Evolutionary conservation across 805 yeast species (phyloP).

Genomic region (Candida methanosorbosa): DNA sequence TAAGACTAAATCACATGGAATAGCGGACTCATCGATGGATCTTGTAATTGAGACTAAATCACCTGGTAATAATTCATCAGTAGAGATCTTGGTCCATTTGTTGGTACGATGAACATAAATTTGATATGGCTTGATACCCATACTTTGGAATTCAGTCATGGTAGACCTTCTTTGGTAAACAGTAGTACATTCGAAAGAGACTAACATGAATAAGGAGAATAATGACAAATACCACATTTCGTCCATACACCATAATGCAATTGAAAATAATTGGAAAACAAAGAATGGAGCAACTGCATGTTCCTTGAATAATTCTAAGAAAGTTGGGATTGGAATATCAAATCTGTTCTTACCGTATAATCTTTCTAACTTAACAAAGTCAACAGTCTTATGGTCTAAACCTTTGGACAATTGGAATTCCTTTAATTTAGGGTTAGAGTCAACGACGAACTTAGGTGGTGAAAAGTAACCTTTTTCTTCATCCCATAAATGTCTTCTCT

Average conservation of each 20-base stretch:
- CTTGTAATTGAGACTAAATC: slow-evolving; percentile 84
- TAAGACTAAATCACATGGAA: slow-evolving; percentile 88
- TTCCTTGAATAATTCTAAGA: slow-evolving; percentile 83
- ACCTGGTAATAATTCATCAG: slow-evolving; percentile 80
- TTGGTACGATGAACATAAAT: slow-evolving; percentile 64
- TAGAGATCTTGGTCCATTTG: slow-evolving; percentile 61
- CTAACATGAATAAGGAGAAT: slow-evolving; percentile 85
- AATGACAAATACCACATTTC: slow-evolving; percentile 95
- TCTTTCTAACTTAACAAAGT: slow-evolving; percentile 34
- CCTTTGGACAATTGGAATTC: slow-evolving; percentile 42
- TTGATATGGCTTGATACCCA: slow-evolving; percentile 91
- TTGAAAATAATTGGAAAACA: slow-evolving; percentile 93
- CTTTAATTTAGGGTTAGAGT: slow-evolving; percentile 46
- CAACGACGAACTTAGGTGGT: slow-evolving; percentile 77
- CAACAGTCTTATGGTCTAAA: slow-evolving; percentile 13
- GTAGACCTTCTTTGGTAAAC: slow-evolving; percentile 95
- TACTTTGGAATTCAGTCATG: slow-evolving; percentile 89
- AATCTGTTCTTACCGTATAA: slow-evolving; percentile 79
- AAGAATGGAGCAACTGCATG: slow-evolving; percentile 98
- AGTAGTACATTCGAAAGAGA: slow-evolving; percentile 87
- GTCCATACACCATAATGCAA: slow-evolving; percentile 92
- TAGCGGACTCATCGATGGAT: slow-evolving; percentile 82
- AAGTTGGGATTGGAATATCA: slow-evolving; percentile 93
- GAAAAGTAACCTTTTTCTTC: slow-evolving; percentile 44
- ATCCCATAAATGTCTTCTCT: slow-evolving; percentile 78